Percentiles rank a stretch among this genome's conserved stretches.
Evolutionary conservation across 2,329 filamentous ascomycete genomes (phyloP).

Genomic region (Didymella segeticola): DNA sequence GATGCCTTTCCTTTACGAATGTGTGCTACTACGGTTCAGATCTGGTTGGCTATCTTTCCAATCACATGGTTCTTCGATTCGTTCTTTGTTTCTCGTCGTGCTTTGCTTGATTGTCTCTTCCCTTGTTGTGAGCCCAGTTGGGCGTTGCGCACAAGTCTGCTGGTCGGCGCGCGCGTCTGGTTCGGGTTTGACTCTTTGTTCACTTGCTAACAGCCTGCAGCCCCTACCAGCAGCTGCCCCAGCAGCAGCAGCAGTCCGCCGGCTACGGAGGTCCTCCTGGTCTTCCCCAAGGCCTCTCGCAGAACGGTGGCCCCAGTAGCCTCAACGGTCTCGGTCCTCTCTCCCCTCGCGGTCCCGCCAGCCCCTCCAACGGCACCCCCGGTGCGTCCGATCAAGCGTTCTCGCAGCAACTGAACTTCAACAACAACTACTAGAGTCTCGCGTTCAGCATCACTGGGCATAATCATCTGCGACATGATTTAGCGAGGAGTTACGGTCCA

Average conservation of each 20-base stretch:
- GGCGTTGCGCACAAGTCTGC: conserved; percentile 14
- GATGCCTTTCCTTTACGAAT: conserved; percentile 37
- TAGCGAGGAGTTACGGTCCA: conserved; percentile 20
- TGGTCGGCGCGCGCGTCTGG: neutral
- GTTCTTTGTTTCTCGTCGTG: conserved; percentile 35
- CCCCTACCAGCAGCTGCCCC: conserved; percentile 18
- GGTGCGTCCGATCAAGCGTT: conserved; percentile 45
- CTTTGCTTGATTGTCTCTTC: conserved; percentile 31
- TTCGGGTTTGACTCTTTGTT: neutral
- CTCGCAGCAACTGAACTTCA: conserved; percentile 39
- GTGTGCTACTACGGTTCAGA: conserved; percentile 40
- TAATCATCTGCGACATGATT: conserved; percentile 21
- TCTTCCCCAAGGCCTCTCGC: conserved; percentile 16
- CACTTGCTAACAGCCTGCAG: conserved; percentile 7
- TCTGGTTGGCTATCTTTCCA: conserved; percentile 48
- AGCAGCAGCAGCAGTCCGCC: conserved; percentile 19
- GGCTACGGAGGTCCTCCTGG: conserved; percentile 14
- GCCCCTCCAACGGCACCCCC: conserved; percentile 38
- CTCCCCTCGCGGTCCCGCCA: conserved; percentile 16
- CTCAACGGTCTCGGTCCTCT: conserved; percentile 17
- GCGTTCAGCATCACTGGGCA: conserved; percentile 19
- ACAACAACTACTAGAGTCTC: conserved; percentile 18
- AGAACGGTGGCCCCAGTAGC: conserved; percentile 16
- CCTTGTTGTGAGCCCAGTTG: conserved; percentile 8
- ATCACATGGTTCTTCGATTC: conserved; percentile 42